Conservation (phyloP, 176 grass and related monocot species). For the Oryza meyeriana region DNA sequence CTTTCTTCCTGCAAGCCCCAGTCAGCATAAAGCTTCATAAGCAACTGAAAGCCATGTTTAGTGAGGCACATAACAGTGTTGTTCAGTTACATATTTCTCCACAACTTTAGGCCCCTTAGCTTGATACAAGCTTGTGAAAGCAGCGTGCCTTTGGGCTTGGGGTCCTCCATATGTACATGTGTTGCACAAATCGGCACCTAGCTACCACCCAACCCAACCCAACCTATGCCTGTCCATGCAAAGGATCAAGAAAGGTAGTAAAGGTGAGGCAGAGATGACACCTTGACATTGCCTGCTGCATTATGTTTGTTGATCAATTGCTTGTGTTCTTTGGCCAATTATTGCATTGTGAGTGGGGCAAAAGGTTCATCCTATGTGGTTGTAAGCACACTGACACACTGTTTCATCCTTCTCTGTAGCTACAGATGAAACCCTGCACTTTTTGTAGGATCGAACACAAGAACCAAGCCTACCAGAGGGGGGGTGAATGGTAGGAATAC, state of each 20-base stretch:
- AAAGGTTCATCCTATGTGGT: background rate
- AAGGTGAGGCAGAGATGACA: slow-evolving; percentile 1
- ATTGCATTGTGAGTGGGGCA: slow-evolving; percentile 24
- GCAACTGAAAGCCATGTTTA: background rate
- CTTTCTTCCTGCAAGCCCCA: background rate
- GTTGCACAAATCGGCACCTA: slow-evolving; percentile 6
- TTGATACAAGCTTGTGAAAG: slow-evolving; percentile 14
- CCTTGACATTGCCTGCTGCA: background rate
- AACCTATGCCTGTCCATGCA: background rate
- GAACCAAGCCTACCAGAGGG: too few species aligned
- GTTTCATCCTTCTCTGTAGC: background rate
- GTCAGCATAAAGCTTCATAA: slow-evolving; percentile 5
- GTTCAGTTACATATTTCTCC: slow-evolving; percentile 19
- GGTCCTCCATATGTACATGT: slow-evolving; percentile 5
- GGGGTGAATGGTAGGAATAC: too few species aligned
- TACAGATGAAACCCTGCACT: background rate
- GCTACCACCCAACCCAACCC: background rate
- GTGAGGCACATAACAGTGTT: background rate
- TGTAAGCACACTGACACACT: background rate
- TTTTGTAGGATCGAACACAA: too few species aligned
- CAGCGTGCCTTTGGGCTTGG: slow-evolving; percentile 3
- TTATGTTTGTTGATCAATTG: background rate
- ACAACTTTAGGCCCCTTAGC: slow-evolving; percentile 2
- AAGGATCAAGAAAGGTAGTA: background rate
- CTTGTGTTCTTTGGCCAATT: background rate